A percentile compares a stretch with the other conserved stretches of the same genome.
Evolutionary conservation across 371 early-diverging fungal genomes (phyloP).

Genomic region (Umbelopsis sp.): DNA sequence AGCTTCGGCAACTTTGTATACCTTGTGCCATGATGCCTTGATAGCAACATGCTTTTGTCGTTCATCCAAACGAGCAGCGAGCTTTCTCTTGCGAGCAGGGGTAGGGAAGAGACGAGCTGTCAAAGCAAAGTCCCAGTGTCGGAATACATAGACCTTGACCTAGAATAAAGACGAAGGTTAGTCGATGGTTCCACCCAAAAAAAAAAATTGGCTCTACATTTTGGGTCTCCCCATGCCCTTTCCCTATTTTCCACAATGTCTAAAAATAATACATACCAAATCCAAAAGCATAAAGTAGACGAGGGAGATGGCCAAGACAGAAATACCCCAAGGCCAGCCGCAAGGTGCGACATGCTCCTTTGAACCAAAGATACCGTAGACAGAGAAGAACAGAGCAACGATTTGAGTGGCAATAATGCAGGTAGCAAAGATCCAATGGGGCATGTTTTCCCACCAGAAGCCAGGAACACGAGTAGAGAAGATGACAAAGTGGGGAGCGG

Average conservation of each 20-base stretch:
- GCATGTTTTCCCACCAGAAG: conserved; percentile 84
- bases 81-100: conserved; percentile 56
- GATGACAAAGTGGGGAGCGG: conserved; percentile 89
- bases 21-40: conserved; percentile 29
- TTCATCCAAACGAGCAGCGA: conserved; percentile 53
- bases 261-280: conserved; percentile 71
- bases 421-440: conserved; percentile 67
- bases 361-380: conserved; percentile 71
- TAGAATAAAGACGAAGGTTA: not conserved
- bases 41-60: conserved; percentile 37
- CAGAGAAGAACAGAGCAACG: conserved; percentile 85
- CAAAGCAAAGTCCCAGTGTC: conserved; percentile 66
- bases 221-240: too few species aligned
- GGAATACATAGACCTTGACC: conserved; percentile 81
- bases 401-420: conserved; percentile 89
- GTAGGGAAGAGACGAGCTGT: conserved; percentile 77
- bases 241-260: not conserved
- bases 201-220: not conserved
- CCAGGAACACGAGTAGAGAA: conserved; percentile 87
- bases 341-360: conserved; percentile 51
- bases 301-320: conserved; percentile 69
- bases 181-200: not conserved
- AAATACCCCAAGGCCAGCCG: conserved; percentile 62
- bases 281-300: conserved; percentile 81
- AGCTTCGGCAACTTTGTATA: conserved; percentile 27